Conservation (phyloP, 139 green algal genomes). For the Mychonastes homosphaera region DNA sequence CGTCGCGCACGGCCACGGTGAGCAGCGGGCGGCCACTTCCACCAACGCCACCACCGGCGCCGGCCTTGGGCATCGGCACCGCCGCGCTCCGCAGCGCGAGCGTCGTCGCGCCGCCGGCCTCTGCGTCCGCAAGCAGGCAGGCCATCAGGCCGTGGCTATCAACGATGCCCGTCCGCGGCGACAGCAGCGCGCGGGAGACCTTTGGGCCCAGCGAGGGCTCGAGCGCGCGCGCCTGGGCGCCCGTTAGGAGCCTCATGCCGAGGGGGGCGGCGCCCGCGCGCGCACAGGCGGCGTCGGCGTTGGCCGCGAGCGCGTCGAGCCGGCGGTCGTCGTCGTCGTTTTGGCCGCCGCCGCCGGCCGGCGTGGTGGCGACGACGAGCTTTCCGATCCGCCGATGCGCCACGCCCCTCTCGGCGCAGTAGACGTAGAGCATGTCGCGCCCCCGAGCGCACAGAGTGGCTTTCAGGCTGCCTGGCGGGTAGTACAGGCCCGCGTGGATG, state of each 20-base stretch:
- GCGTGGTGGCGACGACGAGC: constrained; percentile 58
- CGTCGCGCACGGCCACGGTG: too few relatives aligned
- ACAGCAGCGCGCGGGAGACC: constrained; percentile 51
- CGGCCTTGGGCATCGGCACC: too few relatives aligned
- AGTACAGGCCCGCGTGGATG: constrained; percentile 64
- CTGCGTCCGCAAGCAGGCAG: constrained; percentile 43
- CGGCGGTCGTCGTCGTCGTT: constrained; percentile 1
- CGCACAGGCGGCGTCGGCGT: background rate
- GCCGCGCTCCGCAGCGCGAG: too few relatives aligned
- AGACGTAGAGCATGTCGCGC: constrained; percentile 51
- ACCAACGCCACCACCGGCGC: too few relatives aligned
- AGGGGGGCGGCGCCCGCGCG: too few relatives aligned
- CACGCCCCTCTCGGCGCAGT: constrained; percentile 40
- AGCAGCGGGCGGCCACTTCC: too few relatives aligned
- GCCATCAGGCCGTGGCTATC: constrained; percentile 69
- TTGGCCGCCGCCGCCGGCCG: too few relatives aligned
- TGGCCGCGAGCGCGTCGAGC: background rate
- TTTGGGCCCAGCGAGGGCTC: constrained; percentile 52
- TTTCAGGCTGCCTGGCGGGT: constrained; percentile 66
- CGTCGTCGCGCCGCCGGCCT: constrained; percentile 23
- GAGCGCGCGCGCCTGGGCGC: constrained; percentile 27
- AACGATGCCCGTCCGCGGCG: constrained; percentile 73
- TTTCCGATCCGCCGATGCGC: constrained; percentile 53
- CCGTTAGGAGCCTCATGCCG: constrained; percentile 51
- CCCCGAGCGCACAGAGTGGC: constrained; percentile 65